These are phyloP conservation scores for Hymenoscyphus scutula DNA, from an alignment of 2,329 filamentous ascomycete species.

Conservation along the genomic window DNA sequence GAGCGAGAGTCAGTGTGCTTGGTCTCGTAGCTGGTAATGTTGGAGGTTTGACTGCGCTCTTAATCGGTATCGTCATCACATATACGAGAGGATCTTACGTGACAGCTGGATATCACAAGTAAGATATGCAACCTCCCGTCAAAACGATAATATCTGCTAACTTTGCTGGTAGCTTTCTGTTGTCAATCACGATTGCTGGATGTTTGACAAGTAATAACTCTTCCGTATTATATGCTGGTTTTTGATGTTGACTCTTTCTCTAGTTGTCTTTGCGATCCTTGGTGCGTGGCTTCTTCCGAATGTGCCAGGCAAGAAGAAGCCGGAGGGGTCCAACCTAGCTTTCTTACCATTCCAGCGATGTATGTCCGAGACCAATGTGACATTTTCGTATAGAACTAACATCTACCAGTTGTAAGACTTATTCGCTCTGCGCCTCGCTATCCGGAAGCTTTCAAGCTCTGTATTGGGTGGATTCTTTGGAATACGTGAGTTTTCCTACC, in stretches of 20 bases:
- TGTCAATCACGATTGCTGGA: conserved; percentile 9
- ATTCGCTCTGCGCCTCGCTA: conserved; percentile 2
- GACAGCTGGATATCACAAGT: conserved; percentile 11
- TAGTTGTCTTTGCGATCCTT: conserved; percentile 11
- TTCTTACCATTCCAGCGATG: conserved; percentile 10
- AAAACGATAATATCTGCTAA: background rate
- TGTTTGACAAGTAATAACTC: conserved; percentile 7
- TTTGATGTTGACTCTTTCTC: background rate
- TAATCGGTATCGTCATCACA: conserved; percentile 11
- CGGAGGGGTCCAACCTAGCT: conserved; percentile 6
- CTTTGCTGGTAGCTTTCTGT: conserved; percentile 5
- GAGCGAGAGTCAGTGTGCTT: conserved; percentile 11
- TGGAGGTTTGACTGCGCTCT: conserved; percentile 7
- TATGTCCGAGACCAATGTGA: background rate
- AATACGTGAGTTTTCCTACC: conserved; percentile 1
- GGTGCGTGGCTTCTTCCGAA: conserved; percentile 8
- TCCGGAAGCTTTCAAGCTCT: conserved; percentile 12
- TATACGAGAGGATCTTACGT: conserved; percentile 11
- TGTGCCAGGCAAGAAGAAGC: conserved; percentile 5
- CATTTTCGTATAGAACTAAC: background rate
- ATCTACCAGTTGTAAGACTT: background rate
- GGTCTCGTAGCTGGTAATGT: conserved; percentile 7
- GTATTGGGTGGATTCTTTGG: conserved; percentile 12
- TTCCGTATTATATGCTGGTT: background rate
- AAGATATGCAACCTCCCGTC: background rate